These are phyloP conservation scores for Volvox carteri DNA, from an alignment of 163 green algal genomes.

Conservation along the genomic window DNA sequence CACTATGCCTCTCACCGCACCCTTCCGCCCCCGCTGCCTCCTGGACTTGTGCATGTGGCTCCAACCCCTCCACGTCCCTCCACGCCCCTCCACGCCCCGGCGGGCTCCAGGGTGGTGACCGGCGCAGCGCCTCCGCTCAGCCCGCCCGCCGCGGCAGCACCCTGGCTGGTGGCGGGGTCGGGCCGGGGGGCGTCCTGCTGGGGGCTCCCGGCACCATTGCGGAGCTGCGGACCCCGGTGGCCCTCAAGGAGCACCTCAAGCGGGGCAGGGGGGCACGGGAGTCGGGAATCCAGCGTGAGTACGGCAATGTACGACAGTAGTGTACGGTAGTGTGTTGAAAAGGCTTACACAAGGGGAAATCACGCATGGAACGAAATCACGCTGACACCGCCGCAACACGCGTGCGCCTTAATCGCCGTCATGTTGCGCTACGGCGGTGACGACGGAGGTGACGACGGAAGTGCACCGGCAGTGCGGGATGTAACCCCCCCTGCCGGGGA, in stretches of 20 bases:
- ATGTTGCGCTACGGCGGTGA: background rate
- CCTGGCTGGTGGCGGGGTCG: background rate
- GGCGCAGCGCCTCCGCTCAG: background rate
- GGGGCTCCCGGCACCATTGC: slow-evolving; percentile 16
- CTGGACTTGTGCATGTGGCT: background rate
- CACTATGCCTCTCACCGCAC: background rate
- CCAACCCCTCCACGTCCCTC: background rate
- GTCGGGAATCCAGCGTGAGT: slow-evolving; percentile 26
- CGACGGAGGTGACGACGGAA: background rate
- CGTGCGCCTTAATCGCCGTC: background rate
- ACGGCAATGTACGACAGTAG: background rate
- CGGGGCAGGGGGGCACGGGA: slow-evolving; percentile 27
- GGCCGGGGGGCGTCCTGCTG: background rate
- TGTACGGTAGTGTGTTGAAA: background rate
- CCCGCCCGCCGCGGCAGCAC: slow-evolving; percentile 11
- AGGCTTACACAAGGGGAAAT: background rate
- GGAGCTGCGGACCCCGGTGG: slow-evolving; percentile 46
- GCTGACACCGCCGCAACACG: background rate
- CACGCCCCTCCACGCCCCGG: background rate
- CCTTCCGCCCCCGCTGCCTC: background rate
- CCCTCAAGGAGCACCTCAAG: slow-evolving; percentile 55
- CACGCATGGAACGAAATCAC: background rate
- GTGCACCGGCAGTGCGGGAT: background rate
- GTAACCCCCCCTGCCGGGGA: too few relatives aligned
- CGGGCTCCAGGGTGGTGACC: background rate